Percentiles rank a stretch among this genome's conserved stretches.
Conservation (phyloP, 164 flowering plant species). For the Chloranthus sessilifolius region DNA sequence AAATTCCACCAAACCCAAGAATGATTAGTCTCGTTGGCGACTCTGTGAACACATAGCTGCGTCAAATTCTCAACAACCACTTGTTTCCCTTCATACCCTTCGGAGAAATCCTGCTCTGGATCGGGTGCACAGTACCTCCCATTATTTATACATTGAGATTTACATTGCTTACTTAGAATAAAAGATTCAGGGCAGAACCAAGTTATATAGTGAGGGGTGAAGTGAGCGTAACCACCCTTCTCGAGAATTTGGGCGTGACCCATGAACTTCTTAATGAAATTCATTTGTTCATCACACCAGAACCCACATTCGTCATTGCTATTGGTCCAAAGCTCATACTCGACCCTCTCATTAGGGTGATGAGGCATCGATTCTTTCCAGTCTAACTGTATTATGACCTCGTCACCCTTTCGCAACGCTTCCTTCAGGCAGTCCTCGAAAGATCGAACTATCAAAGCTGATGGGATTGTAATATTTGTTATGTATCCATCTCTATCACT, state of each 20-base stretch:
- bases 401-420: slow-evolving; percentile 40
- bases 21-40: slow-evolving; percentile 59
- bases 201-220: slow-evolving; percentile 91
- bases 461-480: slow-evolving; percentile 70
- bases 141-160: slow-evolving; percentile 83
- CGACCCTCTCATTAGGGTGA: slow-evolving; percentile 87
- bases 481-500: slow-evolving; percentile 47
- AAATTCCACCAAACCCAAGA: slow-evolving; percentile 99
- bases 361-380: slow-evolving; percentile 88
- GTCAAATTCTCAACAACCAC: slow-evolving; percentile 83
- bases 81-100: slow-evolving; percentile 83
- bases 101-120: slow-evolving; percentile 74
- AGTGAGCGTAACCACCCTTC: slow-evolving; percentile 61
- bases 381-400: slow-evolving; percentile 57
- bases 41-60: slow-evolving; percentile 84
- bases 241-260: slow-evolving; percentile 93
- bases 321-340: slow-evolving; percentile 93
- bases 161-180: slow-evolving; percentile 61
- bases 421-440: slow-evolving; percentile 61
- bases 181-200: slow-evolving; percentile 86
- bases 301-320: slow-evolving; percentile 91
- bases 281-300: slow-evolving; percentile 77
- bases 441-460: slow-evolving; percentile 57
- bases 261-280: slow-evolving; percentile 66
- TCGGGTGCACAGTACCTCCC: slow-evolving; percentile 96